Evolutionary conservation across 768 basidiomycete species (phyloP), one percentile per base, ranked within the genome.

Genomic region (Tulasnella calospora): DNA sequence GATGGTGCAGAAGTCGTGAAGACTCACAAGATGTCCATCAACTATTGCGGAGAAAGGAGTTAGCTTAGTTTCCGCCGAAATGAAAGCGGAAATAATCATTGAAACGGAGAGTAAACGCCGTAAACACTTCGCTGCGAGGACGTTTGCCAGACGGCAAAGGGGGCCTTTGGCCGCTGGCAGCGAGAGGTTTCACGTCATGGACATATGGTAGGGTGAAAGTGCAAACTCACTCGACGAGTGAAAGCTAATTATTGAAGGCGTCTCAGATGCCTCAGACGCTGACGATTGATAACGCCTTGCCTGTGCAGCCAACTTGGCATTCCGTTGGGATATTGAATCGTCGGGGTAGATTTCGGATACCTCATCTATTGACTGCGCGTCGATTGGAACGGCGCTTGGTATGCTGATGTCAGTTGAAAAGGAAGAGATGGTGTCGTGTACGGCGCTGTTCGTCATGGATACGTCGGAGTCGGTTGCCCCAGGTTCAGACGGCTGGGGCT

Each of bases 11-110:
- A 35, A 67, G 61, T 67, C 30, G 6, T n/a, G 27, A 27, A 4
- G 47, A 73, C 77, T 78, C 44, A 78, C 77, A 5, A 78, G 35
- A 35, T 71, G 77, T 35, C 69, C 77, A 33, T 71, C 77, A 33
- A 21, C 77, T 78, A 46, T 70, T 19, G 55, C 33, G 33, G 17
- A n/a, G 76, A n/a, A 44, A 44, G 44, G 44, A 44, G 44, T n/a
- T 23, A 36, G 51, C 51, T 23, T 21, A n/a, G 51, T 51, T 23
- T 21, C n/a, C 51, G 51, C 51, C 51, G 61, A 67, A 15, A 67
- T 67, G 61, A 67, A 67, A 17, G 5, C 5, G 30, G 4, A 30
- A 35, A 27, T 17, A 17, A 8, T 12, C 6, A 67, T 67, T 35
- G 12, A 30, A 67, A 19, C 61, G 61, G 61, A 67, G 30, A 15